phyloP scores from a whole-genome alignment of 208 protist genomes.

The Balamuthia mandrillaris region DNA sequence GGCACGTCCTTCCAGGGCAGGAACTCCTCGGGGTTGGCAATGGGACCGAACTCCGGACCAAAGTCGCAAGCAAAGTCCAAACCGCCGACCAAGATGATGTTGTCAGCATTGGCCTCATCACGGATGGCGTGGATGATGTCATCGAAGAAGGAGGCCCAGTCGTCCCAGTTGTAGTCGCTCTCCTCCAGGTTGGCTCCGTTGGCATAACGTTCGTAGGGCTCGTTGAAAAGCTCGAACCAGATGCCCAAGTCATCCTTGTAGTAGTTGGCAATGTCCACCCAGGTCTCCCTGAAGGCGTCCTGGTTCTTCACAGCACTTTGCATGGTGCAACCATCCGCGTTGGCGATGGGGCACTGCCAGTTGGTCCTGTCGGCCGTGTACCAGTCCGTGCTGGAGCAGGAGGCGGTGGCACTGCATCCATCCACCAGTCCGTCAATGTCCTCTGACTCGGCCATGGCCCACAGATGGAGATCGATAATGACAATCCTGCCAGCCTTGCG shows the following conservation, averaged over 20 bases:
- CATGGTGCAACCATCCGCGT: background rate
- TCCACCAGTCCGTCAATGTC: no score
- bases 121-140: background rate
- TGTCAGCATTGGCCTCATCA: background rate
- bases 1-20: no score
- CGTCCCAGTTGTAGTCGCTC: background rate
- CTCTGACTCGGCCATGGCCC: no score
- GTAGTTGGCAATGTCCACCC: no score
- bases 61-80: background rate
- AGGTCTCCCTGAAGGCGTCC: no score
- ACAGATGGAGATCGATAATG: background rate
- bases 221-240: background rate
- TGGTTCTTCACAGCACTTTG: no score
- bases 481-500: background rate
- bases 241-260: no score
- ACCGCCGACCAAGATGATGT: background rate
- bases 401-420: no score
- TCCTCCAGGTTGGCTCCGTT: background rate
- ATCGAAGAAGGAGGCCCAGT: background rate
- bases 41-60: no score
- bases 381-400: no score
- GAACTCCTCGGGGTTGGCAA: no score
- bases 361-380: no score
- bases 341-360: background rate
- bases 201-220: background rate